phyloP scores from a whole-genome alignment of 768 basidiomycete genomes.

The Heimioporus sp. region DNA sequence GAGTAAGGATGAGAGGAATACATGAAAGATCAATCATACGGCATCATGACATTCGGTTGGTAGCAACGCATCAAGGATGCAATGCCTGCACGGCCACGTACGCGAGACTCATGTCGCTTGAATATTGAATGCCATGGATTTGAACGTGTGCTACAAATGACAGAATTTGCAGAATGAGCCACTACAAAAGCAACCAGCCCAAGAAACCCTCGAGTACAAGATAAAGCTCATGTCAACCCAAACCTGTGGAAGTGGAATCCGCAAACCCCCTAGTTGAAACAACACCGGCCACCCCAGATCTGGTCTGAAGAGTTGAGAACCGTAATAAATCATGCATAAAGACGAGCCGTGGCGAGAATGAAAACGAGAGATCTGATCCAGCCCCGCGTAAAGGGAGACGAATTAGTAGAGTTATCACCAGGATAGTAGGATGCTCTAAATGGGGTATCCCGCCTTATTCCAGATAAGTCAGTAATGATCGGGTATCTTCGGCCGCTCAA shows the following conservation, averaged over 20 bases:
- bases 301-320: constrained; percentile 5
- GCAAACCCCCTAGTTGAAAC: constrained; percentile 2
- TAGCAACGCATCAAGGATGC: too few species aligned
- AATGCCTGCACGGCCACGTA: too few species aligned
- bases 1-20: too few species aligned
- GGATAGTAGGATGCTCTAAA: constrained; percentile 15
- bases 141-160: constrained; percentile 9
- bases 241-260: constrained; percentile 12
- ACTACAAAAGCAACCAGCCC: constrained; percentile 11
- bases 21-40: too few species aligned
- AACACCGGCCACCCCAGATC: constrained; percentile 10
- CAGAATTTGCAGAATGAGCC: constrained; percentile 3
- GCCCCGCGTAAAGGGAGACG: constrained; percentile 7
- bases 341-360: background rate
- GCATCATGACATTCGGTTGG: too few species aligned
- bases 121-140: too few species aligned
- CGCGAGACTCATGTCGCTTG: too few species aligned
- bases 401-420: constrained; percentile 17
- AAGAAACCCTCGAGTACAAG: constrained; percentile 7
- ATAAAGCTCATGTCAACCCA: constrained; percentile 9
- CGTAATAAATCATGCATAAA: constrained; percentile 16
- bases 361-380: constrained; percentile 6
- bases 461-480: constrained; percentile 34
- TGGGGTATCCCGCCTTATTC: constrained; percentile 37
- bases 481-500: constrained; percentile 13